A percentile compares a stretch with the other conserved stretches of the same genome.
Evolutionary conservation across 352 stramenopile genomes (phyloP).

Genomic region (Aphanomyces stellatus): DNA sequence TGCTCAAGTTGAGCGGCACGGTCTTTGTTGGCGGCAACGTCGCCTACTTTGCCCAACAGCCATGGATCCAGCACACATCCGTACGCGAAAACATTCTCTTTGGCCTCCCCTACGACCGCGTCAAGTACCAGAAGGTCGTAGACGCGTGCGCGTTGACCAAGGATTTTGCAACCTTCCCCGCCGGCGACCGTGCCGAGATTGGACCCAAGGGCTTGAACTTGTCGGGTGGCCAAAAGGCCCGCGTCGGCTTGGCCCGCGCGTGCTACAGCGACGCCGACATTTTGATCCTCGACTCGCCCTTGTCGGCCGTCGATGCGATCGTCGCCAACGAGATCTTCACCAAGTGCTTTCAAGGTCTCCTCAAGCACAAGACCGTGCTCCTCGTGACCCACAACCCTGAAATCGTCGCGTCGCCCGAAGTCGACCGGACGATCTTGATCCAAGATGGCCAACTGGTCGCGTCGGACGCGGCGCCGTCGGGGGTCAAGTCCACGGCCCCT

Average conservation of each 20-base stretch:
- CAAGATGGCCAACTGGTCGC: conserved; percentile 20
- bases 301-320: conserved; percentile 80
- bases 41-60: conserved; percentile 67
- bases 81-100: conserved; percentile 84
- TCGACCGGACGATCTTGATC: conserved; percentile 32
- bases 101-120: conserved; percentile 45
- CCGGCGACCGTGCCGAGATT: conserved; percentile 55
- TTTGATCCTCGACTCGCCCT: conserved; percentile 11
- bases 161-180: conserved; percentile 28
- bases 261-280: conserved; percentile 19
- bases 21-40: conserved; percentile 35
- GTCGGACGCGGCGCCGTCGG: too few relatives aligned
- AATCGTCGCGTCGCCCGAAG: conserved; percentile 27
- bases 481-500: too few relatives aligned
- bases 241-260: conserved; percentile 16
- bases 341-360: conserved; percentile 49
- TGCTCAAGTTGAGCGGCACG: conserved; percentile 41
- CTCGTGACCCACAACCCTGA: conserved; percentile 66
- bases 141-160: conserved; percentile 21
- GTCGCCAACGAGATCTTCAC: conserved; percentile 83
- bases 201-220: conserved; percentile 39
- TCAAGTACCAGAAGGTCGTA: conserved; percentile 33
- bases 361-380: conserved; percentile 52
- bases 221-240: conserved; percentile 28
- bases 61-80: conserved; percentile 94